Conservation (phyloP, 768 basidiomycete species). For the Pleurotus sapidus region DNA sequence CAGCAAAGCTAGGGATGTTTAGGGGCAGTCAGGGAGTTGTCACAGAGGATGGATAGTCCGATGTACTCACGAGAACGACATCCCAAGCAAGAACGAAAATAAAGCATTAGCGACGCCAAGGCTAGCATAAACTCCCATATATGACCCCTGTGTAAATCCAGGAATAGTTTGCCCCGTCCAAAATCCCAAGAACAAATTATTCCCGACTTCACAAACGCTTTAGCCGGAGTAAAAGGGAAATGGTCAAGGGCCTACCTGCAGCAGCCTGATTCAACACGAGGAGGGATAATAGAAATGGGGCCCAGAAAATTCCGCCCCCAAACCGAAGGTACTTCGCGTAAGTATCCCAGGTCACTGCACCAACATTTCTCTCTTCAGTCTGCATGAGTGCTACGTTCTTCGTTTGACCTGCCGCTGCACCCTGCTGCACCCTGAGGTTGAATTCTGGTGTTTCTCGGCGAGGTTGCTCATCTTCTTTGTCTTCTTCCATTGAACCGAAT, state of each 20-base stretch:
- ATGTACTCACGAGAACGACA: conserved; percentile 44
- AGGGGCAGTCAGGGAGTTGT: too few species aligned
- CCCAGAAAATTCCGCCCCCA: conserved; percentile 49
- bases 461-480: conserved; percentile 25
- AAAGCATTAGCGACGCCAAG: conserved; percentile 50
- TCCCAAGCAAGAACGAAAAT: conserved; percentile 46
- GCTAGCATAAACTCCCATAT: conserved; percentile 60
- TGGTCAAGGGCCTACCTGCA: conserved; percentile 32
- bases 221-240: too few species aligned
- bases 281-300: conserved; percentile 40
- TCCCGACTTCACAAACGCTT: conserved; percentile 37
- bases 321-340: conserved; percentile 46
- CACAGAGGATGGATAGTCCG: not conserved
- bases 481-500: conserved; percentile 40
- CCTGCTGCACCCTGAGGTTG: conserved; percentile 1
- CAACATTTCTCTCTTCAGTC: conserved; percentile 54
- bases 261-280: conserved; percentile 47
- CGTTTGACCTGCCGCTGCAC: conserved; percentile 20
- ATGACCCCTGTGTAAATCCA: conserved; percentile 57
- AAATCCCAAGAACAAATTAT: conserved; percentile 68
- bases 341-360: conserved; percentile 45
- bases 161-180: conserved; percentile 60
- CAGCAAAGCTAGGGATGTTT: conserved; percentile 25
- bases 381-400: conserved; percentile 39
- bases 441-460: conserved; percentile 2